A percentile compares a stretch with the other conserved stretches of the same genome.
phyloP scores from a whole-genome alignment of 139 green algal species.

The Nannochloris sp. region DNA sequence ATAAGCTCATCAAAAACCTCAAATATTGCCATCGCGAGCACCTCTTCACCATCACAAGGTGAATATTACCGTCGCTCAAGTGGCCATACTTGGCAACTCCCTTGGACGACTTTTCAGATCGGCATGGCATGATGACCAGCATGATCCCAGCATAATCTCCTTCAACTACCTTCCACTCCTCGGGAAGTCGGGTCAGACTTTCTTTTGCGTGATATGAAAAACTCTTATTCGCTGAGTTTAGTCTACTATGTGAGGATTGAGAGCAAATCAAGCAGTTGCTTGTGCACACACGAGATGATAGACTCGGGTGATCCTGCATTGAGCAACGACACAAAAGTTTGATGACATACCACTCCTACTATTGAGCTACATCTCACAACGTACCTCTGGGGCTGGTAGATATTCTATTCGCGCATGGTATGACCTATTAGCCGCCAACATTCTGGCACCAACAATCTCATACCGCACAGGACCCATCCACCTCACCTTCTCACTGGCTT shows the following conservation, averaged over 20 bases:
- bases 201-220: neutral
- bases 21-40: conserved; percentile 52
- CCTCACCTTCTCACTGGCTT: conserved; percentile 50
- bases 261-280: neutral
- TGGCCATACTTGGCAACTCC: conserved; percentile 59
- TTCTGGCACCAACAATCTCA: conserved; percentile 32
- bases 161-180: conserved; percentile 22
- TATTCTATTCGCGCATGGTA: conserved; percentile 19
- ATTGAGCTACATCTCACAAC: neutral
- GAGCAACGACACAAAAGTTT: too few relatives aligned
- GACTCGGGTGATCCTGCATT: neutral
- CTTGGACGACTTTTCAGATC: conserved; percentile 52
- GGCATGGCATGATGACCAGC: conserved; percentile 60
- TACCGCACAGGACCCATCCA: conserved; percentile 59
- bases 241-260: neutral
- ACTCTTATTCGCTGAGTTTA: neutral
- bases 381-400: conserved; percentile 10
- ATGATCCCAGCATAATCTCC: conserved; percentile 59
- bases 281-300: conserved; percentile 1
- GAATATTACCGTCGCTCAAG: conserved; percentile 60
- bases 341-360: neutral
- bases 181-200: neutral
- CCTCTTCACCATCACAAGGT: conserved; percentile 57
- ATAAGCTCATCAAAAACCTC: conserved; percentile 41
- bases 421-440: conserved; percentile 22